A percentile compares a stretch with the other conserved stretches of the same genome.
These are phyloP conservation scores for Beauveria pseudobassiana DNA, from an alignment of 2,329 filamentous ascomycete species.

Conservation along the genomic window DNA sequence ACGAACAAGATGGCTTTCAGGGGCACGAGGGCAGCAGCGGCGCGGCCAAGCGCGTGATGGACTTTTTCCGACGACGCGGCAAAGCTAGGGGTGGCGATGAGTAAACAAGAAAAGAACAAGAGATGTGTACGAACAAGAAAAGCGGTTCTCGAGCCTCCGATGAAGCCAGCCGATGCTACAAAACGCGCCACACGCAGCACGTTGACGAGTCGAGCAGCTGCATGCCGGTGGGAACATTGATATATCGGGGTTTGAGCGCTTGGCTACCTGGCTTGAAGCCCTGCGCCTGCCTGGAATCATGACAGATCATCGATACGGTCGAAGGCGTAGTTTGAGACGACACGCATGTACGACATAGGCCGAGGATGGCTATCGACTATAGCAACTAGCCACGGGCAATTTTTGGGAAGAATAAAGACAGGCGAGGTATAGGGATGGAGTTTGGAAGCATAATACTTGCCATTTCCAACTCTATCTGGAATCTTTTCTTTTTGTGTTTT, in stretches of 20 bases:
- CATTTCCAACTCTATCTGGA: background rate
- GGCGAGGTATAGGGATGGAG: background rate
- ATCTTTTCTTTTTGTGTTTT: constrained; percentile 9
- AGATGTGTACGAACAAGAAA: background rate
- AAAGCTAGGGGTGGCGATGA: constrained; percentile 60
- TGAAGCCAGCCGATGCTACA: background rate
- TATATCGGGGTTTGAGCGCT: background rate
- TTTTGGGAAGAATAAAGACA: background rate
- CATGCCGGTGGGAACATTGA: no score
- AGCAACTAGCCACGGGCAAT: background rate
- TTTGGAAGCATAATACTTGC: background rate
- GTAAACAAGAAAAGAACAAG: constrained; percentile 29
- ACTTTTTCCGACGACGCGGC: constrained; percentile 87
- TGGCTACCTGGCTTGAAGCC: background rate
- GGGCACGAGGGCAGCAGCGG: constrained; percentile 77
- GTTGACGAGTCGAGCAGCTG: background rate
- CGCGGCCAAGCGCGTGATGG: constrained; percentile 89
- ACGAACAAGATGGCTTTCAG: constrained; percentile 62
- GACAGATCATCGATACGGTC: background rate
- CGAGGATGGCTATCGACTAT: background rate
- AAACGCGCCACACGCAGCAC: background rate
- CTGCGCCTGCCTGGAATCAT: no score
- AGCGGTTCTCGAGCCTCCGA: background rate
- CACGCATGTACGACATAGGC: background rate
- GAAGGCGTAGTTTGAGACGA: background rate